phyloP scores from a whole-genome alignment of 768 basidiomycete genomes.

The Pilatotrama ljubarskyi region DNA sequence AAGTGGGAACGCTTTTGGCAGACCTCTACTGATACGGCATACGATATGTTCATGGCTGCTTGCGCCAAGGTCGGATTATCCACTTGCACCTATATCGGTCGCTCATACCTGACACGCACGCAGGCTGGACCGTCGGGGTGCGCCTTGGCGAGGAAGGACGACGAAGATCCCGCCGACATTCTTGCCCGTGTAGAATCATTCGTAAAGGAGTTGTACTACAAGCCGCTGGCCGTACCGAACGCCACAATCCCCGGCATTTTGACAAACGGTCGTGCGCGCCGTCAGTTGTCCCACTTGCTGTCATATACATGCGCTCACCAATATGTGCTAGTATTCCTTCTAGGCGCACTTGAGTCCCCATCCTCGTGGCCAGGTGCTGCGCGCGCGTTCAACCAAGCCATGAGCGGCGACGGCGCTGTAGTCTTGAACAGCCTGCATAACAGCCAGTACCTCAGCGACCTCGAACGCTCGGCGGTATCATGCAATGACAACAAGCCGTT shows the following conservation, averaged over 20 bases:
- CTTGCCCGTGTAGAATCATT: slow-evolving; percentile 27
- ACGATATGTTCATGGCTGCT: slow-evolving; percentile 28
- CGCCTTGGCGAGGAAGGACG: slow-evolving; percentile 23
- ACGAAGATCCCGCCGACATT: slow-evolving; percentile 19
- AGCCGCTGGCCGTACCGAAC: slow-evolving; percentile 29
- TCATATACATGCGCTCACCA: too few species aligned
- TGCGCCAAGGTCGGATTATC: slow-evolving; percentile 28
- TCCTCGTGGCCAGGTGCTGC: slow-evolving; percentile 25
- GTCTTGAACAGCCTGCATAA: slow-evolving; percentile 21
- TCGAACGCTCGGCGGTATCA: slow-evolving; percentile 31
- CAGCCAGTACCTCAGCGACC: slow-evolving; percentile 15
- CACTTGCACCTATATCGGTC: background rate
- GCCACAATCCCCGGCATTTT: slow-evolving; percentile 29
- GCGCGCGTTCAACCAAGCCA: slow-evolving; percentile 22
- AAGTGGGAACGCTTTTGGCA: slow-evolving; percentile 28
- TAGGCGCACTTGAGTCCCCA: slow-evolving; percentile 24
- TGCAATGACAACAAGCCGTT: slow-evolving; percentile 33
- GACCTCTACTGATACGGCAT: slow-evolving; percentile 27
- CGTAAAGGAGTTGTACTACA: slow-evolving; percentile 26
- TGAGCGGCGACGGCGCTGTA: slow-evolving; percentile 27
- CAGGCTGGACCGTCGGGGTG: slow-evolving; percentile 32
- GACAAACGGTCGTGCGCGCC: slow-evolving; percentile 27
- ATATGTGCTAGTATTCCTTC: slow-evolving; percentile 8
- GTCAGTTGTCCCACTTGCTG: too few species aligned
- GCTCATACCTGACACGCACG: background rate